Percentiles rank a stretch among this genome's conserved stretches.
phyloP scores from a whole-genome alignment of 2,329 filamentous ascomycete genomes.

The Alternaria arbusti region DNA sequence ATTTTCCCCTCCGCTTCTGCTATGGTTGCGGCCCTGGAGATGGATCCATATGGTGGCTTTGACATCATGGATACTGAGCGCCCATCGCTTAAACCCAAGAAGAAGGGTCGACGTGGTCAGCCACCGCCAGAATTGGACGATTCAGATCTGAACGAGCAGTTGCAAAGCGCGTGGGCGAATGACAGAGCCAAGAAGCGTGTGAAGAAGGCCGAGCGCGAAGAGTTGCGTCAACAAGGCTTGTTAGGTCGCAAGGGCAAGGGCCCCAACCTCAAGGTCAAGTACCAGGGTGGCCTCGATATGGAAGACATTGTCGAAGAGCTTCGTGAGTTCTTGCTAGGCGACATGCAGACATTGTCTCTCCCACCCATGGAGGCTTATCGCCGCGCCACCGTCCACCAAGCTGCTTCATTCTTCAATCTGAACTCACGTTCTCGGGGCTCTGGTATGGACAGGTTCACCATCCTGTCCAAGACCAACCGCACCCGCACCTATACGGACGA shows the following conservation, averaged over 20 bases:
- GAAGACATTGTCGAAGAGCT: conserved; percentile 76
- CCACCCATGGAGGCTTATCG: conserved; percentile 83
- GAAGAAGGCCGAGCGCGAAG: conserved; percentile 57
- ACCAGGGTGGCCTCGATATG: conserved; percentile 73
- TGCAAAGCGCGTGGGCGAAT: conserved; percentile 51
- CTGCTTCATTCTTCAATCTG: conserved; percentile 76
- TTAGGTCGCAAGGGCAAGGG: conserved; percentile 53
- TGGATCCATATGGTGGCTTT: conserved; percentile 70
- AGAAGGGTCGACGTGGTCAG: conserved; percentile 66
- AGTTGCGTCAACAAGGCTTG: conserved; percentile 53
- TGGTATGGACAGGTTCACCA: conserved; percentile 74
- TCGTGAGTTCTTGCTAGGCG: conserved; percentile 69
- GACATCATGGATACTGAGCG: conserved; percentile 85
- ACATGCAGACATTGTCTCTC: conserved; percentile 70
- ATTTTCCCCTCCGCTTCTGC: conserved; percentile 61
- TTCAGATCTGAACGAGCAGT: conserved; percentile 50
- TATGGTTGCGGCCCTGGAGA: conserved; percentile 65
- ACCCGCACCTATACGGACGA: conserved; percentile 68
- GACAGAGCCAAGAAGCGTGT: conserved; percentile 55
- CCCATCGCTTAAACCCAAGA: conserved; percentile 69
- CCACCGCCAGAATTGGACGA: conserved; percentile 56
- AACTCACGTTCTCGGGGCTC: conserved; percentile 84
- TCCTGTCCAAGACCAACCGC: conserved; percentile 74
- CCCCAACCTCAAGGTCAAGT: conserved; percentile 68
- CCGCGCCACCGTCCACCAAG: conserved; percentile 79